Conservation (phyloP, 177 flowering plant genomes). For the Telopea speciosissima region DNA sequence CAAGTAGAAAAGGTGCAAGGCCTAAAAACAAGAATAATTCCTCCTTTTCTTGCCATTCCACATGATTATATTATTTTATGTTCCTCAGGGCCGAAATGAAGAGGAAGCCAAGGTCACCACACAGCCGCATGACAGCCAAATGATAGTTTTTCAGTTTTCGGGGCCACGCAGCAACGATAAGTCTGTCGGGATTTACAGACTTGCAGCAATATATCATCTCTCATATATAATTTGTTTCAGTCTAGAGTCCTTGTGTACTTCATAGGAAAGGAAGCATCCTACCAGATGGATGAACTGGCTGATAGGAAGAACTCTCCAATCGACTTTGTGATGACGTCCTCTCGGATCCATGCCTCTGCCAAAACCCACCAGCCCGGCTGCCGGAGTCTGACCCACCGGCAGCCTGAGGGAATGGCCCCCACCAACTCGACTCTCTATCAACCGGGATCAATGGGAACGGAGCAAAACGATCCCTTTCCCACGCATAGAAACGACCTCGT, state of each 20-base stretch:
- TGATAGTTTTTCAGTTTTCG: not conserved
- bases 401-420: slow-evolving; percentile 55
- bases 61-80: not conserved
- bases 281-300: slow-evolving; percentile 15
- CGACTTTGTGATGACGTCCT: slow-evolving; percentile 61
- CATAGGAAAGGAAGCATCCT: slow-evolving; percentile 18
- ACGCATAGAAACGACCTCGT: slow-evolving; percentile 38
- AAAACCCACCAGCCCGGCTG: slow-evolving; percentile 41
- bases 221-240: not conserved
- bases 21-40: not conserved
- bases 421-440: slow-evolving; percentile 55
- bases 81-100: not conserved
- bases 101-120: slow-evolving; percentile 4
- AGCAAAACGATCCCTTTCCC: slow-evolving; percentile 74
- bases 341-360: slow-evolving; percentile 73
- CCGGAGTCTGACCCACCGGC: slow-evolving; percentile 39
- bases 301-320: slow-evolving; percentile 28
- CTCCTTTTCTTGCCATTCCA: not conserved
- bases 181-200: slow-evolving; percentile 2
- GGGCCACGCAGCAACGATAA: not conserved
- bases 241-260: slow-evolving; percentile 11
- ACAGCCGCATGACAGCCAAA: slow-evolving; percentile 3
- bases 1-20: no score
- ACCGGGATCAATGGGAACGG: slow-evolving; percentile 45
- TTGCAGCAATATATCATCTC: not conserved